These are phyloP conservation scores for Tetrapisispora namnaoensis DNA, from an alignment of 805 yeast genomes.

Conservation along the genomic window DNA sequence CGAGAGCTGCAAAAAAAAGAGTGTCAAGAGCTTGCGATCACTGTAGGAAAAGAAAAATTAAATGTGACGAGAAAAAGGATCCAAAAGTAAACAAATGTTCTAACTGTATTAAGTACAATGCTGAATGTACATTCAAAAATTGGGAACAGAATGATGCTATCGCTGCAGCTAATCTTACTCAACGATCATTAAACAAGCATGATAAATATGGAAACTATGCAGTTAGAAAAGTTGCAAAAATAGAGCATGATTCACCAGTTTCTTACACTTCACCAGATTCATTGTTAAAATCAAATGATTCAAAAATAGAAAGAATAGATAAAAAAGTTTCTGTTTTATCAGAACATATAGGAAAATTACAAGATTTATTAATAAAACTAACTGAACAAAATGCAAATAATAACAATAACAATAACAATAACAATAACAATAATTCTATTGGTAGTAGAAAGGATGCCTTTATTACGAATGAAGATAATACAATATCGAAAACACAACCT, in stretches of 20 bases:
- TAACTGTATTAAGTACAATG: constrained; percentile 21
- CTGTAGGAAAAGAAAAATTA: constrained; percentile 27
- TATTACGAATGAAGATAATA: not conserved
- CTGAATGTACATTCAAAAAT: constrained; percentile 19
- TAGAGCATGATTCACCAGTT: not conserved
- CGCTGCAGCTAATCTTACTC: constrained; percentile 2
- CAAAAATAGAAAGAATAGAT: constrained; percentile 15
- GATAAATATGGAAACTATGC: not conserved
- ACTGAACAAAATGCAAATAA: constrained; percentile 6
- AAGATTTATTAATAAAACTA: constrained; percentile 13
- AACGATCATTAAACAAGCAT: constrained; percentile 1
- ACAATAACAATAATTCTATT: too few relatives aligned
- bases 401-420: not conserved
- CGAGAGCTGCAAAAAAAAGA: constrained; percentile 14
- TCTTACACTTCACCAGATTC: not conserved
- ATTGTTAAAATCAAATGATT: not conserved
- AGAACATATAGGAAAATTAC: constrained; percentile 16
- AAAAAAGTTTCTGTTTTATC: constrained; percentile 16
- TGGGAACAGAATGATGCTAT: constrained; percentile 9
- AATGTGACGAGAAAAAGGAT: constrained; percentile 19
- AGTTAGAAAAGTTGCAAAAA: not conserved
- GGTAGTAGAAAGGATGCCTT: too few relatives aligned
- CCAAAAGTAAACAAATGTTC: constrained; percentile 17
- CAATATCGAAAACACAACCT: too few relatives aligned
- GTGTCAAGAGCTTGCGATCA: constrained; percentile 28